Base-by-base conservation (phyloP, 73 alveolate species). In the Paramecium pentaurelia region DNA sequence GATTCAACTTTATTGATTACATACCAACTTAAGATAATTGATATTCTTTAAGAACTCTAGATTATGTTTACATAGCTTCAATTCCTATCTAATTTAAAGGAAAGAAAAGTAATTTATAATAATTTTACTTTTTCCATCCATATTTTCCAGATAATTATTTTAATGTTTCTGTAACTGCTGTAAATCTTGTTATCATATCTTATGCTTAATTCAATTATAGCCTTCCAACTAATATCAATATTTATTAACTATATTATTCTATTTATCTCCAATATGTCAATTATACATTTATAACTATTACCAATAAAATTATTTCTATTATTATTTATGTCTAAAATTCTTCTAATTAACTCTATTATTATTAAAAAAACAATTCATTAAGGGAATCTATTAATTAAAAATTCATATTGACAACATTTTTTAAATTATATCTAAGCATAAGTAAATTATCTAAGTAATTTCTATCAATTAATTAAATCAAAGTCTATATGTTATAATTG, bases 91-190 rank as follows among this genome's bases (percentile, higher is more conserved):
- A 37, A 73, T 73, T 34, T 16, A 73, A 25, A 11, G 91, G 75
- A 22, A 32, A 42, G 38, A 32, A 80, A 7, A 34, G 25, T 25
- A 80, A 6, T 42, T 42, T 32, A 49, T 80, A 80, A 20, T 32
- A 80, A 49, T 80, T 80, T 80, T 40, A 80, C 38, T 80, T 45
- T 27, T 80, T 80, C 91, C 91, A 80, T 11, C 64, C 49, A 12
- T 25, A 45, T 80, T 80, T 80, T 20, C 91, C 91, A 20, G 75
- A 18, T 18, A 32, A 18, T 80, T 42, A 22, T 18, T 42, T 22
- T 45, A 80, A 36, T 18, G 75, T 49, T 42, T 80, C 91, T 80
- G n/a, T 45, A 5, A 80, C 58, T 32, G 58, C 47, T 42, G 44
- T 27, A 9, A 49, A 25, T 49, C 75, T 80, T 6, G 42, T 80